These are phyloP conservation scores for Hypoxylon trugodes DNA, from an alignment of 495 filamentous ascomycete species.

Conservation along the genomic window DNA sequence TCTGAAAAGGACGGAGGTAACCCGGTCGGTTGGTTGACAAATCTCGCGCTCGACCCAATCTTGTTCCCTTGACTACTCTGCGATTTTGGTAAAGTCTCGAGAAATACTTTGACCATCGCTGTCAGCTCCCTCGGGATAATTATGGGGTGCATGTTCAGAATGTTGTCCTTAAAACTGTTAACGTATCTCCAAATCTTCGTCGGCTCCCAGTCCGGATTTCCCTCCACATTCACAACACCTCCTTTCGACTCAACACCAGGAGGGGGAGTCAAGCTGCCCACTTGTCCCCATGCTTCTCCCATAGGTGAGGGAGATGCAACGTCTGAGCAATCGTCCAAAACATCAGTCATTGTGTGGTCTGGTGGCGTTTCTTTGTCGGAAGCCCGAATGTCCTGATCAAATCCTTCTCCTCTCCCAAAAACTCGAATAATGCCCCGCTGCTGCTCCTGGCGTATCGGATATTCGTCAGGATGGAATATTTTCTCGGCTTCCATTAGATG, in stretches of 20 bases:
- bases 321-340: conserved; percentile 55
- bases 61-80: conserved; percentile 34
- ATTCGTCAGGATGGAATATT: conserved; percentile 70
- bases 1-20: conserved; percentile 45
- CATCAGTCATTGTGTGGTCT: conserved; percentile 42
- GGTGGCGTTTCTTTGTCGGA: conserved; percentile 48
- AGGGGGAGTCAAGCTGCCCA: conserved; percentile 56
- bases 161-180: conserved; percentile 76
- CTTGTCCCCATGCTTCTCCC: conserved; percentile 58
- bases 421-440: conserved; percentile 76
- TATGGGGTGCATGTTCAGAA: conserved; percentile 92
- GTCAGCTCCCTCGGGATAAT: conserved; percentile 62
- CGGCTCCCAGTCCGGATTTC: conserved; percentile 70
- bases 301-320: conserved; percentile 56
- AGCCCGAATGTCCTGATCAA: conserved; percentile 55
- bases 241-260: conserved; percentile 48
- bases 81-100: conserved; percentile 52
- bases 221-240: conserved; percentile 65
- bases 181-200: conserved; percentile 70
- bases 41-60: conserved; percentile 30
- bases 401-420: conserved; percentile 80
- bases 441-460: conserved; percentile 76
- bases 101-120: conserved; percentile 58
- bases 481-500: conserved; percentile 52
- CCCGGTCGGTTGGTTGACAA: conserved; percentile 37